Percentiles rank a stretch among this genome's conserved stretches.
Evolutionary conservation across 805 yeast genomes (phyloP).

Genomic region (Zygosaccharomyces lentus): DNA sequence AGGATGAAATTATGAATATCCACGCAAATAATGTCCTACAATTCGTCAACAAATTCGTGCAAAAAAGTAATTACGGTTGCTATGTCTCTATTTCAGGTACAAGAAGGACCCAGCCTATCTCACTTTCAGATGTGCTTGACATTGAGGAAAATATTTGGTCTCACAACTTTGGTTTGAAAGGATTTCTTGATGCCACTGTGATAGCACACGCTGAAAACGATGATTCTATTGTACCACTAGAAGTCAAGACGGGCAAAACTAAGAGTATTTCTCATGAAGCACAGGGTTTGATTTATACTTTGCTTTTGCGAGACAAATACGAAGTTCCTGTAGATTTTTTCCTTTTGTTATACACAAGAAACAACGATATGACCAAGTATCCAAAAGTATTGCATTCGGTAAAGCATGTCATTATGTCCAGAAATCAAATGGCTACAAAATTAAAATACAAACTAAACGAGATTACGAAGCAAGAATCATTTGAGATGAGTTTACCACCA

Average conservation of each 20-base stretch:
- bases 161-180: constrained; percentile 83
- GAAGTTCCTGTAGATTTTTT: constrained; percentile 60
- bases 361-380: constrained; percentile 50
- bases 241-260: constrained; percentile 77
- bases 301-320: constrained; percentile 76
- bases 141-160: constrained; percentile 92
- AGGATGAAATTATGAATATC: constrained; percentile 38
- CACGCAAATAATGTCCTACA: constrained; percentile 50
- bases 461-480: constrained; percentile 7
- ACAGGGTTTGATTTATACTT: constrained; percentile 77
- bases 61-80: constrained; percentile 28
- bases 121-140: constrained; percentile 65
- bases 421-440: constrained; percentile 65
- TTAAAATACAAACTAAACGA: constrained; percentile 42
- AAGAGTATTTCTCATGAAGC: constrained; percentile 70
- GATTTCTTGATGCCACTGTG: constrained; percentile 83
- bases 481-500: constrained; percentile 46
- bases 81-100: constrained; percentile 28
- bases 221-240: constrained; percentile 69
- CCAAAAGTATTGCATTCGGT: constrained; percentile 54
- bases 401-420: constrained; percentile 59
- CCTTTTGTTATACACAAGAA: constrained; percentile 69
- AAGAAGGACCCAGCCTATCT: constrained; percentile 39
- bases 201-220: constrained; percentile 48
- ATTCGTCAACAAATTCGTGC: constrained; percentile 49